Conservation (phyloP, 2,329 filamentous ascomycete genomes). For the Periconia sp. region DNA sequence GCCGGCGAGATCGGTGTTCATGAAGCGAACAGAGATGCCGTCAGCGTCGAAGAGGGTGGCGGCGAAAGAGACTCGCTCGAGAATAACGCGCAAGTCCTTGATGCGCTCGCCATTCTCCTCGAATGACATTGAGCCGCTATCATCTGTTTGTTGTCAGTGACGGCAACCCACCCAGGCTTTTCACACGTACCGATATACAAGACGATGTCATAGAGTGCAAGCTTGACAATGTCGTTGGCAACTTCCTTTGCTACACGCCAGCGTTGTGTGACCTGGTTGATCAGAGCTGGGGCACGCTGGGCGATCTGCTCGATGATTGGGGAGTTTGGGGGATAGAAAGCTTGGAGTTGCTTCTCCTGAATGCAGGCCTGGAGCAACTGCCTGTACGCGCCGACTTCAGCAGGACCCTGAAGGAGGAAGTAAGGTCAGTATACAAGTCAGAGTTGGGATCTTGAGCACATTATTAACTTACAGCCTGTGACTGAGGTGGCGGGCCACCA, state of each 20-base stretch:
- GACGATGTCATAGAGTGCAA: conserved; percentile 67
- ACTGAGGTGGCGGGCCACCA: conserved; percentile 11
- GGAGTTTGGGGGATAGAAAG: conserved; percentile 64
- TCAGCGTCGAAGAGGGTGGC: conserved; percentile 73
- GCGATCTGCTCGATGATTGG: conserved; percentile 59
- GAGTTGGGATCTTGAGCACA: too few relatives aligned
- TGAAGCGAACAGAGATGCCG: conserved; percentile 71
- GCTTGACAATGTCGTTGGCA: conserved; percentile 67
- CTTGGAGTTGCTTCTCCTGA: conserved; percentile 65
- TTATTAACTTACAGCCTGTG: too few relatives aligned
- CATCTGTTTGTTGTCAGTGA: conserved; percentile 58
- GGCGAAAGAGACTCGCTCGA: conserved; percentile 67
- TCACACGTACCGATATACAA: conserved; percentile 63
- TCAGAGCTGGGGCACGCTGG: conserved; percentile 54
- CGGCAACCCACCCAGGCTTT: too few relatives aligned
- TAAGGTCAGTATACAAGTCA: too few relatives aligned
- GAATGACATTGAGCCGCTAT: conserved; percentile 73
- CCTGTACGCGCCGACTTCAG: conserved; percentile 62
- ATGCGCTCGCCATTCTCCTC: conserved; percentile 71
- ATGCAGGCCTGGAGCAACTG: conserved; percentile 62
- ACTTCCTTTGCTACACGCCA: conserved; percentile 66
- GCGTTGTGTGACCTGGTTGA: conserved; percentile 62
- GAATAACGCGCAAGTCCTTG: conserved; percentile 68
- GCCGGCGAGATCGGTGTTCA: conserved; percentile 63
- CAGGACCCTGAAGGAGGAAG: conserved; percentile 49